A percentile compares a stretch with the other conserved stretches of the same genome.
Evolutionary conservation across 78 protist genomes (phyloP).

Genomic region (Chrysochromulina tobinii): DNA sequence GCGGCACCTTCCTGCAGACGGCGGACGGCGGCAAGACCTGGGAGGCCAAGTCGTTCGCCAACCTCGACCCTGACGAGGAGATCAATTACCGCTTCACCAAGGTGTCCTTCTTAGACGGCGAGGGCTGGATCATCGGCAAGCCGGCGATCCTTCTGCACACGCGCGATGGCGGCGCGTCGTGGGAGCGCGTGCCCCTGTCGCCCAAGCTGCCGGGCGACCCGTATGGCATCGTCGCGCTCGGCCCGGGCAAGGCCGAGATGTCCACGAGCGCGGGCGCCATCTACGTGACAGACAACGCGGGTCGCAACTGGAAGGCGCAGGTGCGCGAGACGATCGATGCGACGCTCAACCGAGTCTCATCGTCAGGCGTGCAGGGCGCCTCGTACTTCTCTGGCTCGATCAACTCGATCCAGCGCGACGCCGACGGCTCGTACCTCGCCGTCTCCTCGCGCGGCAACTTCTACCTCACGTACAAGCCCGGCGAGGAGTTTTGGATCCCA

Average conservation of each 20-base stretch:
- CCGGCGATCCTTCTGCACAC: slow-evolving; percentile 35
- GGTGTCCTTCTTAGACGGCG: background rate
- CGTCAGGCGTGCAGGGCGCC: slow-evolving; percentile 39
- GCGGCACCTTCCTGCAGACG: slow-evolving; percentile 20
- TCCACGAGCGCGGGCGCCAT: slow-evolving; percentile 17
- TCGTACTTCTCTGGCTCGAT: slow-evolving; percentile 12
- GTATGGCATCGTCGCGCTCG: background rate
- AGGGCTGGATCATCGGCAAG: slow-evolving; percentile 36
- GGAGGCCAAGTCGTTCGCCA: slow-evolving; percentile 10
- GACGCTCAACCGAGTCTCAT: slow-evolving; percentile 34
- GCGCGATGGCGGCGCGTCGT: background rate
- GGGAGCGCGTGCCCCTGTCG: slow-evolving; percentile 36
- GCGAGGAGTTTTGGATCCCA: slow-evolving; percentile 17
- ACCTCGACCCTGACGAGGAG: slow-evolving; percentile 27
- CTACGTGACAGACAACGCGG: slow-evolving; percentile 1
- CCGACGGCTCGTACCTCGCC: background rate
- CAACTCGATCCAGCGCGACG: background rate
- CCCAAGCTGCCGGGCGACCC: slow-evolving; percentile 39
- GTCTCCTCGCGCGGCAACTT: slow-evolving; percentile 20
- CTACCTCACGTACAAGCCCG: slow-evolving; percentile 6
- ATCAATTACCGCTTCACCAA: slow-evolving; percentile 25
- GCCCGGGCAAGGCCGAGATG: slow-evolving; percentile 30
- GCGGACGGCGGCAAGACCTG: slow-evolving; percentile 1
- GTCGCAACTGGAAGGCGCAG: slow-evolving; percentile 30
- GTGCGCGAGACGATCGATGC: slow-evolving; percentile 27